phyloP scores from a whole-genome alignment of 805 yeast species.

The Clavispora carvajalis region DNA sequence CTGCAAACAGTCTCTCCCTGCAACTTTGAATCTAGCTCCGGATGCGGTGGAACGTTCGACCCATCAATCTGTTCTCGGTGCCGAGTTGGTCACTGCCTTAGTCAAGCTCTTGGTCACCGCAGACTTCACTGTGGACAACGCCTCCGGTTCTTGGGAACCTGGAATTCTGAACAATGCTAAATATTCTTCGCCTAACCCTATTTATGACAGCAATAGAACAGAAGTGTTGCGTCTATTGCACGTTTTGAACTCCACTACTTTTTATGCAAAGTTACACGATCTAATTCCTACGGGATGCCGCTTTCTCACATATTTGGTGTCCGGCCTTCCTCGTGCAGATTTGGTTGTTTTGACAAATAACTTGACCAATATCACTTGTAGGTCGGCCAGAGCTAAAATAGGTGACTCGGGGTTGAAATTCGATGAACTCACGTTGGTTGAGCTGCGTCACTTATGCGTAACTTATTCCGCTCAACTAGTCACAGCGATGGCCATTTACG shows the following conservation, averaged over 20 bases:
- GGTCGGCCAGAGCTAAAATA: slow-evolving; percentile 38
- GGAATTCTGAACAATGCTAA: slow-evolving; percentile 56
- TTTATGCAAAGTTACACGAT: slow-evolving; percentile 44
- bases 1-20: background rate
- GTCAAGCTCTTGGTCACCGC: slow-evolving; percentile 49
- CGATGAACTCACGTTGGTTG: slow-evolving; percentile 24
- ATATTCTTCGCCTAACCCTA: slow-evolving; percentile 20
- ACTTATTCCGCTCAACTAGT: slow-evolving; percentile 59
- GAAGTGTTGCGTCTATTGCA: slow-evolving; percentile 62
- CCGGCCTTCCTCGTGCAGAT: slow-evolving; percentile 44
- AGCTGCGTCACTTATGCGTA: slow-evolving; percentile 43
- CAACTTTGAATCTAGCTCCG: background rate
- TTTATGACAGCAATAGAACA: slow-evolving; percentile 57
- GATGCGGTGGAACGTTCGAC: background rate
- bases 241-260: slow-evolving; percentile 53
- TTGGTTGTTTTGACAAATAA: slow-evolving; percentile 58
- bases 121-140: slow-evolving; percentile 45
- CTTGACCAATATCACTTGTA: slow-evolving; percentile 56
- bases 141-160: slow-evolving; percentile 60
- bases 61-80: slow-evolving; percentile 6
- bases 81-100: slow-evolving; percentile 14
- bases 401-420: slow-evolving; percentile 44
- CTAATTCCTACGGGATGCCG: slow-evolving; percentile 52
- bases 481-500: slow-evolving; percentile 55
- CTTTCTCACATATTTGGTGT: slow-evolving; percentile 52